Percentiles rank a stretch among this genome's conserved stretches.
These are phyloP conservation scores for Zoysia japonica DNA, from an alignment of 176 grass and related monocot species.

Conservation along the genomic window DNA sequence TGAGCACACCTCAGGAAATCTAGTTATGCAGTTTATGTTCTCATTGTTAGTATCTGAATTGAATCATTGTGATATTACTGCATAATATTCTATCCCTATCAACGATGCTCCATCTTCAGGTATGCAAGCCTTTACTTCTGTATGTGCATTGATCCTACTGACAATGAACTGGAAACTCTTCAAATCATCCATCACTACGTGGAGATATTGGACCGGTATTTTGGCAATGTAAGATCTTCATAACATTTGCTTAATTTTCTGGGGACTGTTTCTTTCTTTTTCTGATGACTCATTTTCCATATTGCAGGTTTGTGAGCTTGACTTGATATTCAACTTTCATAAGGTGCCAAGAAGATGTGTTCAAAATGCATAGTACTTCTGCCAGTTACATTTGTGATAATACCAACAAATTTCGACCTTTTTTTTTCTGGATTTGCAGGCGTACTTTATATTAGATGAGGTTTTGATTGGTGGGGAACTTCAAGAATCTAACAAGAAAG, in stretches of 20 bases:
- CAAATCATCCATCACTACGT: conserved; percentile 85
- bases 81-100: neutral
- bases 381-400: neutral
- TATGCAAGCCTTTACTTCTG: conserved; percentile 88
- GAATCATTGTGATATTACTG: neutral
- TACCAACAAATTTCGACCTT: neutral
- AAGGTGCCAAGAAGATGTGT: conserved; percentile 40
- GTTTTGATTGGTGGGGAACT: conserved; percentile 80
- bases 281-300: neutral
- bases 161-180: conserved; percentile 74
- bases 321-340: conserved; percentile 84
- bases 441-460: conserved; percentile 81
- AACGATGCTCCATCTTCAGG: conserved; percentile 35
- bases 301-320: conserved; percentile 68
- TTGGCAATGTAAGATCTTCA: conserved; percentile 54
- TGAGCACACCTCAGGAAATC: conserved; percentile 16
- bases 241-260: neutral
- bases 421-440: conserved; percentile 28
- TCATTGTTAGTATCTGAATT: neutral
- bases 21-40: neutral
- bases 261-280: neutral
- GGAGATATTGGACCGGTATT: conserved; percentile 81
- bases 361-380: neutral
- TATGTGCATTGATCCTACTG: conserved; percentile 72
- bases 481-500: conserved; percentile 81